phyloP scores from a whole-genome alignment of 306 rosid genomes.

The Cucumis melo region DNA sequence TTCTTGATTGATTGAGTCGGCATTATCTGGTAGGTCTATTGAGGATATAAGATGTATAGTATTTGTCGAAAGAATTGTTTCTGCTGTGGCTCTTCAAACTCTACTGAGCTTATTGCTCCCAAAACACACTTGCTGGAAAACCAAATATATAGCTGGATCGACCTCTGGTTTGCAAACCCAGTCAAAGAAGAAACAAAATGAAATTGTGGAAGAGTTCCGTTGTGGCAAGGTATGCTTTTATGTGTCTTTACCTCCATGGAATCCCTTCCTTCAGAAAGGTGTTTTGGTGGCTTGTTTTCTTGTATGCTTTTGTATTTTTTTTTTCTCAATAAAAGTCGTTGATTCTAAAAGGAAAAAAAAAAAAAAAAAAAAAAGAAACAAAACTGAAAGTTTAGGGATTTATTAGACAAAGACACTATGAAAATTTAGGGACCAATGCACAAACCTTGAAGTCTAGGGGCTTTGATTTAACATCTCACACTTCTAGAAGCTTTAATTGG shows the following conservation, averaged over 20 bases:
- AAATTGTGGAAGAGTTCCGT: conserved; percentile 71
- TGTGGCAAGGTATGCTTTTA: conserved; percentile 45
- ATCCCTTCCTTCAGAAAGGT: no score
- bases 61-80: conserved; percentile 67
- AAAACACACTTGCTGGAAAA: conserved; percentile 49
- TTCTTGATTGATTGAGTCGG: background rate
- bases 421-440: no score
- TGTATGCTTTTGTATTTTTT: no score
- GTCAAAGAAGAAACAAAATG: conserved; percentile 48
- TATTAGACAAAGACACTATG: no score
- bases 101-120: conserved; percentile 52
- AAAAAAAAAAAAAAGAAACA: no score
- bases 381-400: no score
- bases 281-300: no score
- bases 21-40: conserved; percentile 19
- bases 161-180: conserved; percentile 32
- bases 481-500: background rate
- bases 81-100: conserved; percentile 48
- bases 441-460: no score
- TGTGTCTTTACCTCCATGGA: background rate
- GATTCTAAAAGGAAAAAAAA: no score
- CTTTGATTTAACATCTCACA: no score
- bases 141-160: conserved; percentile 61
- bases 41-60: conserved; percentile 68
- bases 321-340: no score